Evolutionary conservation across 345 rosid genomes (phyloP).

Genomic region (Salix brachista): DNA sequence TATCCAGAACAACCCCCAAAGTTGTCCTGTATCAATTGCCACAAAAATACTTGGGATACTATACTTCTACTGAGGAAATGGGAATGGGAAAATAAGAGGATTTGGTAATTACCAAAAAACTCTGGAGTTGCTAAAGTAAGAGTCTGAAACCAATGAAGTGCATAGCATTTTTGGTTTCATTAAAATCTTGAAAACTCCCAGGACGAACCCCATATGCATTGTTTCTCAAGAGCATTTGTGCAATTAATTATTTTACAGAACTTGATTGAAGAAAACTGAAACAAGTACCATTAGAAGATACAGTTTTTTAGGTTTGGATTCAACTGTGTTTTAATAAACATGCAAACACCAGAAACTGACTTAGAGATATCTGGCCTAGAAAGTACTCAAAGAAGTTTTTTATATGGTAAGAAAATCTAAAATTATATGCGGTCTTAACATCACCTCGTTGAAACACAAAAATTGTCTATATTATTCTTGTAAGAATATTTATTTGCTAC

Average conservation of each 20-base stretch:
- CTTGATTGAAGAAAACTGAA: neutral
- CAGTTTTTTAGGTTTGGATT: neutral
- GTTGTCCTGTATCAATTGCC: neutral
- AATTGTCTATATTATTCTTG: neutral
- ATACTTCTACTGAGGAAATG: neutral
- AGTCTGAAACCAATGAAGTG: neutral
- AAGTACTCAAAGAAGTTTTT: neutral
- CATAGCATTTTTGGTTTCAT: neutral
- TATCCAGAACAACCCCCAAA: too few relatives aligned
- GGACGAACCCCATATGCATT: neutral
- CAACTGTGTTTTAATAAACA: neutral
- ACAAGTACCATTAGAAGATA: neutral
- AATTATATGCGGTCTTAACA: neutral
- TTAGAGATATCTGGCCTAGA: neutral
- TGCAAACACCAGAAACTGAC: neutral
- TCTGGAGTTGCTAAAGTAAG: neutral
- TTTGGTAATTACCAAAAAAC: neutral
- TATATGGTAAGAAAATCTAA: neutral
- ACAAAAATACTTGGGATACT: neutral
- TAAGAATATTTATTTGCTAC: neutral
- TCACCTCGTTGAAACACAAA: neutral
- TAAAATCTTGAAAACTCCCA: neutral
- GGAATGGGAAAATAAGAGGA: neutral
- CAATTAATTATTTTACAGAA: neutral
- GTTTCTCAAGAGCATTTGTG: neutral